Base-by-base conservation (phyloP, 2,329 filamentous ascomycete species). In the Ophiostoma perfectum region DNA sequence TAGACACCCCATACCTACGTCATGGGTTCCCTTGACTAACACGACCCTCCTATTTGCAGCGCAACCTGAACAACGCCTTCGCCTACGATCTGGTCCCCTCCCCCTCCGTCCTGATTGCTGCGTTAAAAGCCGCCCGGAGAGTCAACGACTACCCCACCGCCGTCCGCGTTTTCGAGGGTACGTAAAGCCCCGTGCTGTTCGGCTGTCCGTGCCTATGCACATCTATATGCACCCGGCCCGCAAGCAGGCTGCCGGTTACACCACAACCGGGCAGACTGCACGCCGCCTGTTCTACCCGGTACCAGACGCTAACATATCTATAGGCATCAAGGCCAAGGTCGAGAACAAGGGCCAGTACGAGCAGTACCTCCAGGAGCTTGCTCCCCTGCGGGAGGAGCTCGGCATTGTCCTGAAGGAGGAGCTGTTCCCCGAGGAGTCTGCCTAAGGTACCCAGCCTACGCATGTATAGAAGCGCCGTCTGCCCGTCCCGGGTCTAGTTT, bases 21-120 rank as follows among this genome's bases (percentile, higher is more conserved):
- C 55, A 60, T 42, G 67, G 55, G 42, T 18, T 27, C 41, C 36
- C 14, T 6, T 39, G 49, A 47, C 67, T 69, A 66, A 69, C 27
- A 27, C 27, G 27, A 2, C 67, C 14, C n/a, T 41, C 16, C 16
- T 42, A 4, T 41, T 27, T 66, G 70, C 75, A 87, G 84, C 91
- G 93, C 81, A 97, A 96, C 84, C 86, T 97, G 77, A 98, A 98
- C 89, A 98, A 98, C 84, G 94, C 93, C 79, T 99, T 99, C 83
- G 95, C 95, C 78, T 99, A 99, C 89, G 95, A 99, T 89, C 90
- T 99, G 77, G 95, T 99, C 74, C 95, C 96, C 77, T 95, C 94
- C 62, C 89, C 94, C 73, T 88, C 91, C 75, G 95, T 99, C 78
- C 87, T 97, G 80, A 88, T 87, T 76, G 93, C 95, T 76, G 95